Conservation (phyloP, 2,329 filamentous ascomycete species). For the Paracorniculantispora psalliotae region DNA sequence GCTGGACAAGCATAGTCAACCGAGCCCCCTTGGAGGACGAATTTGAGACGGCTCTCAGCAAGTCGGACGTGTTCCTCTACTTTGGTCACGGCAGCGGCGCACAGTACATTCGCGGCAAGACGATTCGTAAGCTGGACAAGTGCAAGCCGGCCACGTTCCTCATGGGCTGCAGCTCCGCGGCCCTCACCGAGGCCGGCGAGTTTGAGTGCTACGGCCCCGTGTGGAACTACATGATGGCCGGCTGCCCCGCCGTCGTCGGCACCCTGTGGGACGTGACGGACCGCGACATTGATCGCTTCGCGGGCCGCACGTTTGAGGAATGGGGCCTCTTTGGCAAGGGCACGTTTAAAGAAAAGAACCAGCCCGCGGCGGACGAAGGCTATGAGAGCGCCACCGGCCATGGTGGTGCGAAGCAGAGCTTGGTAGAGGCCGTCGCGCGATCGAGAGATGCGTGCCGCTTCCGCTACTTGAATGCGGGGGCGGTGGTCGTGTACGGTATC, state of each 20-base stretch:
- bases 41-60: constrained; percentile 62
- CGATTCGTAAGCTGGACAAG: constrained; percentile 70
- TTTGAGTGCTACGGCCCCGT: constrained; percentile 91
- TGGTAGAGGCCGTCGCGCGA: constrained; percentile 76
- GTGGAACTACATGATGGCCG: constrained; percentile 86
- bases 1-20: constrained; percentile 67
- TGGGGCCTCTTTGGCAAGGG: constrained; percentile 70
- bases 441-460: constrained; percentile 78
- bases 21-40: constrained; percentile 70
- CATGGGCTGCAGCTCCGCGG: constrained; percentile 90
- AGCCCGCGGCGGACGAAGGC: constrained; percentile 22
- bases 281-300: constrained; percentile 92
- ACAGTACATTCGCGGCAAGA: constrained; percentile 85
- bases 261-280: constrained; percentile 98
- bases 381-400: constrained; percentile 13
- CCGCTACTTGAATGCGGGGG: constrained; percentile 87
- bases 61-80: constrained; percentile 75
- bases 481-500: constrained; percentile 90
- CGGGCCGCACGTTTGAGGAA: constrained; percentile 69
- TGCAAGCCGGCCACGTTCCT: constrained; percentile 77
- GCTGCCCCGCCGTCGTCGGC: constrained; percentile 79
- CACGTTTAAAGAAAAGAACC: constrained; percentile 34
- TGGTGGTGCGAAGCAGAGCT: constrained; percentile 37
- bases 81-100: constrained; percentile 94
- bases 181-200: constrained; percentile 70